phyloP scores from a whole-genome alignment of 495 filamentous ascomycete genomes.

The Jackrogersella minutella region DNA sequence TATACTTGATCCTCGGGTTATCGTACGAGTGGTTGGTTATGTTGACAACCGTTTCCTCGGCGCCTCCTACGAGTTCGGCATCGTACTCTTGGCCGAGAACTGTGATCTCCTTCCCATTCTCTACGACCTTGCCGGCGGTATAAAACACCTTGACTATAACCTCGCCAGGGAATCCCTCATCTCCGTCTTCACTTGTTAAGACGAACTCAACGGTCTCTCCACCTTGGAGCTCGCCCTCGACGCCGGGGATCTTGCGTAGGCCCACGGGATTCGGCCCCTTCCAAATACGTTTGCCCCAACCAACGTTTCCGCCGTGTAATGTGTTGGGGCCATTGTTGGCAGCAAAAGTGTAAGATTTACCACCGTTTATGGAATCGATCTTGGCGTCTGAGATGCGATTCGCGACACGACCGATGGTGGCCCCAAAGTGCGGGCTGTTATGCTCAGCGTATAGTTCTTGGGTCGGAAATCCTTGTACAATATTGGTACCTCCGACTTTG shows the following conservation, averaged over 20 bases:
- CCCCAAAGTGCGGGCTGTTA: conserved; percentile 85
- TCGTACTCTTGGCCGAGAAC: conserved; percentile 88
- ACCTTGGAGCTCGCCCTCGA: conserved; percentile 65
- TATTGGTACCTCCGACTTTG: conserved; percentile 76
- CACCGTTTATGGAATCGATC: conserved; percentile 75
- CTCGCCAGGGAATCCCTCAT: conserved; percentile 87
- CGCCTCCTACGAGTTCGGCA: conserved; percentile 77
- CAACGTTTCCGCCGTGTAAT: conserved; percentile 80
- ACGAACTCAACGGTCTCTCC: conserved; percentile 80
- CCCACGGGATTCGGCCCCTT: conserved; percentile 74
- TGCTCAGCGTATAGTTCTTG: conserved; percentile 74
- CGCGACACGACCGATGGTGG: conserved; percentile 90
- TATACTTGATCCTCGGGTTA: background rate
- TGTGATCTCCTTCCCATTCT: conserved; percentile 65
- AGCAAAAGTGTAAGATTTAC: conserved; percentile 68
- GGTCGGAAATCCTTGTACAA: conserved; percentile 83
- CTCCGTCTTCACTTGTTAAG: conserved; percentile 74
- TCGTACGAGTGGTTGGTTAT: conserved; percentile 93
- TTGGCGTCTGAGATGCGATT: conserved; percentile 82
- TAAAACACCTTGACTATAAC: conserved; percentile 83
- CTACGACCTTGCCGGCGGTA: conserved; percentile 69
- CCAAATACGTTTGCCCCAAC: conserved; percentile 88
- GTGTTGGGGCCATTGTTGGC: conserved; percentile 81
- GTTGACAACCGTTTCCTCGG: conserved; percentile 86
- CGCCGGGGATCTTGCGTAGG: conserved; percentile 50